These are phyloP conservation scores for Graphilbum ipis-grandicollis DNA, from an alignment of 2,329 filamentous ascomycete genomes.

Conservation along the genomic window DNA sequence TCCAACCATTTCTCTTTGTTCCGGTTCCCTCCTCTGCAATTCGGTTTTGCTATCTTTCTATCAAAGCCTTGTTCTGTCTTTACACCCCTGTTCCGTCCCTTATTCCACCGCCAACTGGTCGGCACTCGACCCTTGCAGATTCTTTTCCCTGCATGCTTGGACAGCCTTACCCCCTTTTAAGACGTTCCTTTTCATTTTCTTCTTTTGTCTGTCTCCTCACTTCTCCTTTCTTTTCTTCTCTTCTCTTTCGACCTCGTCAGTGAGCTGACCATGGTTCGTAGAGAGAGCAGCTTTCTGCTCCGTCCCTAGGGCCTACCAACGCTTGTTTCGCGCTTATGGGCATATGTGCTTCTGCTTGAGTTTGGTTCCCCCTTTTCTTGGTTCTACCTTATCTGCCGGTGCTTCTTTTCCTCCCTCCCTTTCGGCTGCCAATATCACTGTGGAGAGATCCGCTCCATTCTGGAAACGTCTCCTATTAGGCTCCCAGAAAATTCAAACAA, in stretches of 20 bases:
- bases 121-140: background rate
- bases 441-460: background rate
- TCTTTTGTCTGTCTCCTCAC: too few relatives aligned
- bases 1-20: too few relatives aligned
- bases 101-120: background rate
- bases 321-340: too few relatives aligned
- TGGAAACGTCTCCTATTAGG: too few relatives aligned
- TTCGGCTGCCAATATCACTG: background rate
- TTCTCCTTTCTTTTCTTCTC: background rate
- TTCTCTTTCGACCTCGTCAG: slow-evolving; percentile 1
- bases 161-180: too few relatives aligned
- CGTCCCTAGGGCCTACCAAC: background rate
- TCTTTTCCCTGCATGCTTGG: background rate
- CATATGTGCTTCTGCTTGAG: too few relatives aligned
- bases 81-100: background rate
- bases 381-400: background rate
- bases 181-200: too few relatives aligned
- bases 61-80: background rate
- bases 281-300: background rate
- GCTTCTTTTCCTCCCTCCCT: background rate
- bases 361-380: background rate
- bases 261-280: slow-evolving; percentile 4
- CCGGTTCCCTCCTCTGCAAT: too few relatives aligned
- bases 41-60: background rate
- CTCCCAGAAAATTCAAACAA: too few relatives aligned